Conservation (phyloP, 257 asterid genomes). For the Solanum chiquidenum region DNA sequence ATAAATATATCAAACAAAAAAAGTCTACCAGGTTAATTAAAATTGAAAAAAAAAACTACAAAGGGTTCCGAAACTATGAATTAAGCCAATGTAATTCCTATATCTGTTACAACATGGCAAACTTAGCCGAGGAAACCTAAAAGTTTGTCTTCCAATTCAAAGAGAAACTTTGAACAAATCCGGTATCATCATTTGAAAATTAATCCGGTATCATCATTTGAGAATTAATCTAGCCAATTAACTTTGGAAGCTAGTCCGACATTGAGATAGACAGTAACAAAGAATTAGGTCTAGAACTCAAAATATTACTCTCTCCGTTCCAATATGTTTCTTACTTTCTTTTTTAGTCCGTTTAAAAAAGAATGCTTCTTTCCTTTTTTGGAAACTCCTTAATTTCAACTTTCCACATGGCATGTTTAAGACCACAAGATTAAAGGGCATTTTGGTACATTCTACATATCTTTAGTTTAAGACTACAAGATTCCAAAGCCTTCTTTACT, state of each 20-base stretch:
- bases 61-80: background rate
- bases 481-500: background rate
- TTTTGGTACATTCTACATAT: background rate
- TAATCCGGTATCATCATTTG: background rate
- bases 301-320: background rate
- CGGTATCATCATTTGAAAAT: background rate
- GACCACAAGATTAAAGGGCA: background rate
- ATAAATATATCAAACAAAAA: background rate
- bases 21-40: background rate
- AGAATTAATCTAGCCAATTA: background rate
- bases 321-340: background rate
- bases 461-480: background rate
- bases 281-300: background rate
- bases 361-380: background rate
- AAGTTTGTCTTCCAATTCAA: background rate
- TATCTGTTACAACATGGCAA: background rate
- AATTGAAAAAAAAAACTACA: background rate
- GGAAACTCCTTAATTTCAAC: background rate
- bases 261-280: background rate
- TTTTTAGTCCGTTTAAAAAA: background rate
- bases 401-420: background rate
- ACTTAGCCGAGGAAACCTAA: background rate
- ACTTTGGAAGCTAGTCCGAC: background rate
- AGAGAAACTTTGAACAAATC: background rate
- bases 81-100: background rate